Conservation (phyloP, 257 asterid genomes). For the Ilex aquifolium region DNA sequence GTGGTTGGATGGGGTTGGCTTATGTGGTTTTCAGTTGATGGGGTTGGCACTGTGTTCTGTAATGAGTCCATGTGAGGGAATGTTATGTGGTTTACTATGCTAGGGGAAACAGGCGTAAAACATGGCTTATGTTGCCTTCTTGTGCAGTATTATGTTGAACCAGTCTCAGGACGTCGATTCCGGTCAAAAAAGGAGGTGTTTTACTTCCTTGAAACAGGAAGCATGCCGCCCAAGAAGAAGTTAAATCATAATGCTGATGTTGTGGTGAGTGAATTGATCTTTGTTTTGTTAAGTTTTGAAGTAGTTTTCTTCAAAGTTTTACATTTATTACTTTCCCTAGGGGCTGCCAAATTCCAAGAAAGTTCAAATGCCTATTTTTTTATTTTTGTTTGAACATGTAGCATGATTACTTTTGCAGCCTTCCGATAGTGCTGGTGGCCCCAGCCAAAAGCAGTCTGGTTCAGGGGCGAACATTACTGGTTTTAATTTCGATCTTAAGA, state of each 20-base stretch:
- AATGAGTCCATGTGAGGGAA: no score
- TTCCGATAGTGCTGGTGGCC: not conserved
- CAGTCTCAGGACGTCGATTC: not conserved
- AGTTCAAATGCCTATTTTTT: not conserved
- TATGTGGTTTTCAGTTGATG: no score
- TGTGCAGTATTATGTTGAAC: not conserved
- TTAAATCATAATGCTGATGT: not conserved
- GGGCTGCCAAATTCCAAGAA: no score
- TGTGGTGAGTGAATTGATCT: not conserved
- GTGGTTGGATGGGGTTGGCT: no score
- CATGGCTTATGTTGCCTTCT: not conserved
- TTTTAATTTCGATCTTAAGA: not conserved
- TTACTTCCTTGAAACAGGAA: conserved; percentile 1
- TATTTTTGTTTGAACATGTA: not conserved
- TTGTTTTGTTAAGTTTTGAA: not conserved
- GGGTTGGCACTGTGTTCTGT: no score
- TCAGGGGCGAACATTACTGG: not conserved
- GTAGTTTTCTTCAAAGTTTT: not conserved
- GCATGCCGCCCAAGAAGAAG: not conserved
- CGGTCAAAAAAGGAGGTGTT: conserved; percentile 1
- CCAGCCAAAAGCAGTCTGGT: not conserved
- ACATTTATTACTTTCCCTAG: no score
- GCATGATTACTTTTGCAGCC: not conserved
- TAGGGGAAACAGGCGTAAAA: no score
- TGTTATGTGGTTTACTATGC: no score